These are phyloP conservation scores for Pseudogymnoascus sp. DNA, from an alignment of 2,329 filamentous ascomycete species.

Conservation along the genomic window DNA sequence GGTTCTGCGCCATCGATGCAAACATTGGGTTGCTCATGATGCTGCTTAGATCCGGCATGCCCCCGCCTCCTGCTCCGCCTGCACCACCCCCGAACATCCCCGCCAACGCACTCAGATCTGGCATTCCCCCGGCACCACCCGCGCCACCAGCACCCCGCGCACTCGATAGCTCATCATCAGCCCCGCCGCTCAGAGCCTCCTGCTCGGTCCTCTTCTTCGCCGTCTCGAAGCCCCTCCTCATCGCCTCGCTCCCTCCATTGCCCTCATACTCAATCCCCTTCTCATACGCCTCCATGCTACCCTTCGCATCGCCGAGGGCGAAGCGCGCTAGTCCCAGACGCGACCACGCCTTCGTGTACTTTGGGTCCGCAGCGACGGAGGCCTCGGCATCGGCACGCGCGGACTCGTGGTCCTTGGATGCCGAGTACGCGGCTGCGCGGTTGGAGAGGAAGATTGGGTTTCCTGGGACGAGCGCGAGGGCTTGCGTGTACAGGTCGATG, in stretches of 20 bases:
- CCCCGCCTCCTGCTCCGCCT: conserved; percentile 57
- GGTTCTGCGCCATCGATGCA: conserved; percentile 88
- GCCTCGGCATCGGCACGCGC: conserved; percentile 85
- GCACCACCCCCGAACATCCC: conserved; percentile 63
- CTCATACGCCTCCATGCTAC: conserved; percentile 89
- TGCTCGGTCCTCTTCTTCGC: conserved; percentile 83
- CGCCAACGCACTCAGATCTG: conserved; percentile 63
- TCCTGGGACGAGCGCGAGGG: conserved; percentile 68
- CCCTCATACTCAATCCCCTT: conserved; percentile 92
- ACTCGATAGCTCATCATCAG: conserved; percentile 42
- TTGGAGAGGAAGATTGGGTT: conserved; percentile 98
- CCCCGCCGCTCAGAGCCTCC: conserved; percentile 49
- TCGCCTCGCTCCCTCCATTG: conserved; percentile 87
- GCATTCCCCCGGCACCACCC: conserved; percentile 55
- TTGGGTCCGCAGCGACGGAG: conserved; percentile 78
- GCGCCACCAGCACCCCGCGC: conserved; percentile 41
- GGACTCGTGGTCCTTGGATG: conserved; percentile 73
- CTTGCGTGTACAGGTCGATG: conserved; percentile 82
- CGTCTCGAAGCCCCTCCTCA: conserved; percentile 96
- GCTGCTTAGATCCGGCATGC: conserved; percentile 78
- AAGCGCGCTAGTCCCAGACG: conserved; percentile 85
- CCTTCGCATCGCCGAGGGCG: conserved; percentile 82
- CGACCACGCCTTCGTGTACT: conserved; percentile 97
- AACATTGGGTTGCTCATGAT: conserved; percentile 99
- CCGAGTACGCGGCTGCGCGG: conserved; percentile 88